These are phyloP conservation scores for Cicer chorassanicum DNA, from an alignment of 306 rosid species.

Conservation along the genomic window DNA sequence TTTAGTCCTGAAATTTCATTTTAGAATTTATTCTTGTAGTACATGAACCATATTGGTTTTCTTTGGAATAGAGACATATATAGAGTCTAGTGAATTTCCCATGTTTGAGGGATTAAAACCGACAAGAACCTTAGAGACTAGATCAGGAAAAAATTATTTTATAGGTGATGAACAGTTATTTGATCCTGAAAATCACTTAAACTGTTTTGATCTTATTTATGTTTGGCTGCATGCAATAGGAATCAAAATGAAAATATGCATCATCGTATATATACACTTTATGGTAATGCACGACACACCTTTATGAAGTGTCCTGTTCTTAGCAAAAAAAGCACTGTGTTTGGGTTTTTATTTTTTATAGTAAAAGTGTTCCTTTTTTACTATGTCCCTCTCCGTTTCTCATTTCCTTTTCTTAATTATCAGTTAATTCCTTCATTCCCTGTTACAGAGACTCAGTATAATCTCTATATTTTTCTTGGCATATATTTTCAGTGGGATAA, in stretches of 20 bases:
- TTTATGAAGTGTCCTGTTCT: neutral
- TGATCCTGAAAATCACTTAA: neutral
- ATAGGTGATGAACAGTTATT: neutral
- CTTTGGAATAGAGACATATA: neutral
- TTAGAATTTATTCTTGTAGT: neutral
- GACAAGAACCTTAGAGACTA: neutral
- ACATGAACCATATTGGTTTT: neutral
- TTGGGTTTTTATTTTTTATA: neutral
- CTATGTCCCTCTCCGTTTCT: neutral
- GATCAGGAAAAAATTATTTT: neutral
- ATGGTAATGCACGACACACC: neutral
- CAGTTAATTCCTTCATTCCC: constrained; percentile 2
- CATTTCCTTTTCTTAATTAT: neutral
- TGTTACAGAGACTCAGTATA: constrained; percentile 1
- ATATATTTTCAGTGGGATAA: constrained; percentile 80
- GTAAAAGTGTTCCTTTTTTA: constrained; percentile 37
- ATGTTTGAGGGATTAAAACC: neutral
- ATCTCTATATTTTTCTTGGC: constrained; percentile 29
- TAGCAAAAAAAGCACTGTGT: neutral
- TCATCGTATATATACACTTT: neutral
- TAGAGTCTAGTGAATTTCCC: neutral
- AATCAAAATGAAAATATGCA: constrained; percentile 20
- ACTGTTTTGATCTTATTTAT: constrained; percentile 5
- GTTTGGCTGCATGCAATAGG: constrained; percentile 22
- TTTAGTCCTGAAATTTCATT: neutral